Conservation (phyloP, 2,329 filamentous ascomycete genomes). For the Alternaria tenuissima region DNA sequence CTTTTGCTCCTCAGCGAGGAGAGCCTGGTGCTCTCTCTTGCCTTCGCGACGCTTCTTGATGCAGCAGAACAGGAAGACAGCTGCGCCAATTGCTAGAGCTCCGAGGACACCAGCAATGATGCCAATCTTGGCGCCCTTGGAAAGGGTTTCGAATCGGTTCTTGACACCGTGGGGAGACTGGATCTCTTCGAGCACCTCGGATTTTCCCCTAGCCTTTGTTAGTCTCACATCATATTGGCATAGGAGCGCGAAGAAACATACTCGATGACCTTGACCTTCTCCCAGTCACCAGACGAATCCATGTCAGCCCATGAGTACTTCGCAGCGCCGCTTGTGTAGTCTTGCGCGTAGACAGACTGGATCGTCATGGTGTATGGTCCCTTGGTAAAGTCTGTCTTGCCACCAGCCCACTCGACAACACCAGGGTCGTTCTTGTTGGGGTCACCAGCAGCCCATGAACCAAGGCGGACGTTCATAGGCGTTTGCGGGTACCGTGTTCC, state of each 20-base stretch:
- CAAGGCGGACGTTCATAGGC: slow-evolving; percentile 75
- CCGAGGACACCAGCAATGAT: slow-evolving; percentile 44
- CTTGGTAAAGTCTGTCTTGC: slow-evolving; percentile 70
- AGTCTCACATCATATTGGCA: slow-evolving; percentile 10
- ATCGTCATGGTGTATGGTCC: slow-evolving; percentile 79
- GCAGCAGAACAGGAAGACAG: slow-evolving; percentile 48
- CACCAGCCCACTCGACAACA: slow-evolving; percentile 67
- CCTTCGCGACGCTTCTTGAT: slow-evolving; percentile 51
- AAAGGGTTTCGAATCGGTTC: slow-evolving; percentile 47
- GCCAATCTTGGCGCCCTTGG: slow-evolving; percentile 44
- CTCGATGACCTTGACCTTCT: slow-evolving; percentile 61
- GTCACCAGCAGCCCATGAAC: slow-evolving; percentile 71
- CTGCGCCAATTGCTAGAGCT: slow-evolving; percentile 35
- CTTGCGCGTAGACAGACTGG: slow-evolving; percentile 65
- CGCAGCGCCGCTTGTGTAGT: slow-evolving; percentile 66
- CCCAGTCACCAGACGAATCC: slow-evolving; percentile 33
- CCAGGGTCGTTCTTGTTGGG: slow-evolving; percentile 51
- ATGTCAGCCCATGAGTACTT: slow-evolving; percentile 67
- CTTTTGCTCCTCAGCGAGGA: slow-evolving; percentile 46
- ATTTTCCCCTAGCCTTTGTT: slow-evolving; percentile 42
- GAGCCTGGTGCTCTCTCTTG: slow-evolving; percentile 42
- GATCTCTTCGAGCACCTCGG: slow-evolving; percentile 46
- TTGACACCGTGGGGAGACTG: slow-evolving; percentile 46
- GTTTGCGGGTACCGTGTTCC: slow-evolving; percentile 74
- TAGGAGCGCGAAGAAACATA: slow-evolving; percentile 33